phyloP scores from a whole-genome alignment of 176 grass and related monocot genomes.

The Pharus latifolius region DNA sequence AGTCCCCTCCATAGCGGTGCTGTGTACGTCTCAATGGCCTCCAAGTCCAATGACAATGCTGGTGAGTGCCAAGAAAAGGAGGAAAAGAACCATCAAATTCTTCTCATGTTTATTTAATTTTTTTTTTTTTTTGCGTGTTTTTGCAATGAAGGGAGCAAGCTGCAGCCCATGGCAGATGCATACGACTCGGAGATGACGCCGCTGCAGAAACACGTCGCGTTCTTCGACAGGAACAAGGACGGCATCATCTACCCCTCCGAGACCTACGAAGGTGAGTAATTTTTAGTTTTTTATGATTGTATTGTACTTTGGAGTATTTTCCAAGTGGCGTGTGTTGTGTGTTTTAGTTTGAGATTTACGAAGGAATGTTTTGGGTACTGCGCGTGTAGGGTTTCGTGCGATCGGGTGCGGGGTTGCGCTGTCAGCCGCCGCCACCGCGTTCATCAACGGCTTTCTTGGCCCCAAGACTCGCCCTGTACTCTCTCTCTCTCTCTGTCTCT shows the following conservation, averaged over 20 bases:
- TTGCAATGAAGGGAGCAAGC: too few species aligned
- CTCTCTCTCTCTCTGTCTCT: background rate
- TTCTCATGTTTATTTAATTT: too few species aligned
- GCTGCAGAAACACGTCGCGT: constrained; percentile 63
- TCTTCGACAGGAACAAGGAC: constrained; percentile 70
- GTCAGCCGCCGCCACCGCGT: constrained; percentile 22
- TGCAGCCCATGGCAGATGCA: constrained; percentile 10
- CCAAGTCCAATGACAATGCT: too few species aligned
- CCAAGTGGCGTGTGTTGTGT: background rate
- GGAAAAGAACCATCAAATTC: too few species aligned
- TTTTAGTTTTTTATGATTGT: background rate
- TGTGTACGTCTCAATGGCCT: too few species aligned
- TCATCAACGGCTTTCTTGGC: constrained; percentile 48
- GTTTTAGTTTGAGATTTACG: background rate
- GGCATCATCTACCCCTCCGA: constrained; percentile 56
- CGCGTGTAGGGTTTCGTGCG: constrained; percentile 39
- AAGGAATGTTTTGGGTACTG: background rate
- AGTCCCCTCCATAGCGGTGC: too few species aligned
- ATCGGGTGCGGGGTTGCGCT: constrained; percentile 44
- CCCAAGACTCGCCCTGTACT: constrained; percentile 44
- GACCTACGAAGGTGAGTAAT: constrained; percentile 38
- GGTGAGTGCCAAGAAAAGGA: too few species aligned
- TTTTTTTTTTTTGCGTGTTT: too few species aligned
- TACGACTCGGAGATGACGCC: constrained; percentile 41
- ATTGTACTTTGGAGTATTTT: too few species aligned